Evolutionary conservation across 2,329 filamentous ascomycete genomes (phyloP).

Genomic region (Amauroascus niger): DNA sequence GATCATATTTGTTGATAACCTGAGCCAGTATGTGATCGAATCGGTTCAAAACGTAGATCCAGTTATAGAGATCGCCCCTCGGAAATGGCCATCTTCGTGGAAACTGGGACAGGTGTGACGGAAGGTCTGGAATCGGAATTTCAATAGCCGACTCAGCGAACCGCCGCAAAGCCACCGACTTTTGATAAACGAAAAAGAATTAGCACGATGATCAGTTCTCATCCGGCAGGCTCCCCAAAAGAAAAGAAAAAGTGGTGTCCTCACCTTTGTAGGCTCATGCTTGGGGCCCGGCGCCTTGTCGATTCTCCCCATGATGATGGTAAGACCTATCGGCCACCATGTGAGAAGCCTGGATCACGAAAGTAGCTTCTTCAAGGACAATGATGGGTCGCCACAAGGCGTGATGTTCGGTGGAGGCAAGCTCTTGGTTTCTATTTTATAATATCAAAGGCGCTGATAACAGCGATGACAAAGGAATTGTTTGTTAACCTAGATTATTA

Average conservation of each 20-base stretch:
- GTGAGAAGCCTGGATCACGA: slow-evolving; percentile 23
- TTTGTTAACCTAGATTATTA: background rate
- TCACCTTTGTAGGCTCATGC: slow-evolving; percentile 44
- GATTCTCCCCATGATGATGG: slow-evolving; percentile 43
- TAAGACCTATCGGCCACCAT: slow-evolving; percentile 32
- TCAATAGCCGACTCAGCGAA: slow-evolving; percentile 65
- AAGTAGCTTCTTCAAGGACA: background rate
- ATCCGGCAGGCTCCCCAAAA: background rate
- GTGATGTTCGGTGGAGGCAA: slow-evolving; percentile 6
- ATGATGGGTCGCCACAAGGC: slow-evolving; percentile 10
- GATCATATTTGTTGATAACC: slow-evolving; percentile 69
- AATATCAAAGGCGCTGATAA: background rate
- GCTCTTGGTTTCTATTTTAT: background rate
- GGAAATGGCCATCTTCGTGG: slow-evolving; percentile 90
- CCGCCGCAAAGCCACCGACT: slow-evolving; percentile 80
- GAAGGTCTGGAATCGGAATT: slow-evolving; percentile 64
- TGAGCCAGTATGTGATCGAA: slow-evolving; percentile 82
- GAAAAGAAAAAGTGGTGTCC: slow-evolving; percentile 17
- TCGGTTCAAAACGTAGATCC: slow-evolving; percentile 87
- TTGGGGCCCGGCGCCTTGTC: slow-evolving; percentile 45
- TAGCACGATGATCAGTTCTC: slow-evolving; percentile 14
- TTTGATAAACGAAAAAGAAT: slow-evolving; percentile 18
- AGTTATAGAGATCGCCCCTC: slow-evolving; percentile 91
- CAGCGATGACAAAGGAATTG: background rate
- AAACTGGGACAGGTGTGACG: slow-evolving; percentile 66